These are phyloP conservation scores for Plicaturopsis crispa DNA, from an alignment of 768 basidiomycete species.

Conservation along the genomic window DNA sequence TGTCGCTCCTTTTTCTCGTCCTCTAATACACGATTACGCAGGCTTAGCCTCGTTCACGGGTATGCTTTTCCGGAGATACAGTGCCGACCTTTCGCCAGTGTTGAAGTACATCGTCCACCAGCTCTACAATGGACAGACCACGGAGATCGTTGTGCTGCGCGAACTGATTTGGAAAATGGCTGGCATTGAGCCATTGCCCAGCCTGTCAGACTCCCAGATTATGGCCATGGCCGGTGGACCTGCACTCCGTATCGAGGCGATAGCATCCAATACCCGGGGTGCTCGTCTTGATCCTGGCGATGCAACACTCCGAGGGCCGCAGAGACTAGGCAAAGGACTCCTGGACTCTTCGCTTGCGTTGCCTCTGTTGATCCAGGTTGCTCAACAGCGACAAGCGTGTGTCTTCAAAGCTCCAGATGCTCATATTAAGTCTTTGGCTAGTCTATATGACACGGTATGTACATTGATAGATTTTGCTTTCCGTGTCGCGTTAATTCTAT, in stretches of 20 bases:
- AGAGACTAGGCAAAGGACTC: constrained; percentile 56
- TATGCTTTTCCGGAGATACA: constrained; percentile 83
- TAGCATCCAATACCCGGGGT: constrained; percentile 73
- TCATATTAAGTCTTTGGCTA: constrained; percentile 79
- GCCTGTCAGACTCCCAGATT: constrained; percentile 83
- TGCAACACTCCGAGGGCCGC: constrained; percentile 54
- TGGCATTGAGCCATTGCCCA: constrained; percentile 86
- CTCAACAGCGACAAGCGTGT: constrained; percentile 84
- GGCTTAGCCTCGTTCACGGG: constrained; percentile 92
- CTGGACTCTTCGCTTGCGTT: constrained; percentile 71
- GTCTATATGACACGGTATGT: constrained; percentile 84
- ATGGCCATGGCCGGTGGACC: constrained; percentile 89
- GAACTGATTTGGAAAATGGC: constrained; percentile 95
- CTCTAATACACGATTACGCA: constrained; percentile 22
- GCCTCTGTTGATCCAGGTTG: constrained; percentile 86
- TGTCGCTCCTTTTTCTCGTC: not conserved
- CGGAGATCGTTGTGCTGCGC: constrained; percentile 86
- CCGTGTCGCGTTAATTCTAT: constrained; percentile 15
- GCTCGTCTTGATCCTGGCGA: constrained; percentile 64
- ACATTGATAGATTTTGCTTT: constrained; percentile 7
- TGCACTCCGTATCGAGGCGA: constrained; percentile 77
- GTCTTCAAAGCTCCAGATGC: constrained; percentile 68
- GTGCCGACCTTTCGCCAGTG: constrained; percentile 75
- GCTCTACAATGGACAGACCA: constrained; percentile 71
- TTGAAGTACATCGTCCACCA: constrained; percentile 91